Conservation (phyloP, 176 grass and related monocot genomes). For the Musa itinerans region DNA sequence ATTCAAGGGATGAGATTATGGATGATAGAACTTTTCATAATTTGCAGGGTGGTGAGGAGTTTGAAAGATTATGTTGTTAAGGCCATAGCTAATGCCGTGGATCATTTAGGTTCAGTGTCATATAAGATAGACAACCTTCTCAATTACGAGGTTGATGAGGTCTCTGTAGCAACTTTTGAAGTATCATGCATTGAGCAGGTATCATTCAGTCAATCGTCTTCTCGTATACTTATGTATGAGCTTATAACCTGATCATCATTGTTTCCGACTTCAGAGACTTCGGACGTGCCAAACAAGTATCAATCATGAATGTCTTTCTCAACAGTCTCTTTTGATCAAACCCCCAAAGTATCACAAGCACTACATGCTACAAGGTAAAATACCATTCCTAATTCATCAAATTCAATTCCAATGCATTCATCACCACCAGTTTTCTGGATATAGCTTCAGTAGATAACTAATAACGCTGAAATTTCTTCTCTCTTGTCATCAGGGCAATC, state of each 20-base stretch:
- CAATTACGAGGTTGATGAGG: conserved; percentile 58
- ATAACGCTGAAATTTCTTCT: not conserved
- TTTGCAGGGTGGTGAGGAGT: conserved; percentile 56
- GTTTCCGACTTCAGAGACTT: conserved; percentile 49
- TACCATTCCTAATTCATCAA: not conserved
- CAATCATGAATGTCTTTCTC: conserved; percentile 61
- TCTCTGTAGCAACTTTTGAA: conserved; percentile 56
- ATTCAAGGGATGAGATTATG: conserved; percentile 10
- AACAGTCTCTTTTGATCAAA: conserved; percentile 76
- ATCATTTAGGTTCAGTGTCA: conserved; percentile 88
- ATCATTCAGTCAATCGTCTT: conserved; percentile 7
- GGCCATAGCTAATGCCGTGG: conserved; percentile 74
- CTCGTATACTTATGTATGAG: not conserved
- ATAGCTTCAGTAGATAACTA: not conserved
- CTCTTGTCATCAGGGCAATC: not conserved
- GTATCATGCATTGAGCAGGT: conserved; percentile 92
- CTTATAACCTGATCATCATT: not conserved
- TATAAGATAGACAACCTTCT: conserved; percentile 87
- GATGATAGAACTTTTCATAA: conserved; percentile 11
- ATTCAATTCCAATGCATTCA: not conserved
- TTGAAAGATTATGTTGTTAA: conserved; percentile 85
- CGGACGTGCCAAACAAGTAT: conserved; percentile 55
- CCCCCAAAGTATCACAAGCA: conserved; percentile 70
- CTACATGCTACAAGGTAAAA: conserved; percentile 80
- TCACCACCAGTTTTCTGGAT: not conserved